phyloP scores from a whole-genome alignment of 345 rosid genomes.

The Moringa oleifera region DNA sequence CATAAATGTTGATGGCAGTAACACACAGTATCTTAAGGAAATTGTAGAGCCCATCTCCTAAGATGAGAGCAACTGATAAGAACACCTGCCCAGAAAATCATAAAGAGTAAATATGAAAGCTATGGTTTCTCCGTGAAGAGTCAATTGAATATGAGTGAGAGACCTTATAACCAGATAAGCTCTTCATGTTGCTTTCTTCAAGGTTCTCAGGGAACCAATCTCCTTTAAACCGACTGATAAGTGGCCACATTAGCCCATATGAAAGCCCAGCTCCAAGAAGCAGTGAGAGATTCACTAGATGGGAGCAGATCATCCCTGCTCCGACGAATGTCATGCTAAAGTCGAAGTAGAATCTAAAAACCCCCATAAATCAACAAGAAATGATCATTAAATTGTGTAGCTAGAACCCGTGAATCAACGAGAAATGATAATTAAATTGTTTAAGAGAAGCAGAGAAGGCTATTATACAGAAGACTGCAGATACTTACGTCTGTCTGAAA shows the following conservation, averaged over 20 bases:
- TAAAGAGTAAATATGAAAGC: too few relatives aligned
- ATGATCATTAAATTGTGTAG: too few relatives aligned
- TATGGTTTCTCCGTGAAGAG: too few relatives aligned
- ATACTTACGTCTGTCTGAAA: conserved; percentile 71
- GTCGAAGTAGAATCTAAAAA: conserved; percentile 75
- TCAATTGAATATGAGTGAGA: too few relatives aligned
- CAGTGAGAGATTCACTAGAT: conserved; percentile 80
- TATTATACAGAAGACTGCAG: neutral
- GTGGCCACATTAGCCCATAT: conserved; percentile 89
- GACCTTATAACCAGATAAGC: conserved; percentile 94
- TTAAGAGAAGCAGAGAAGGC: neutral
- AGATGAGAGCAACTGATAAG: conserved; percentile 72
- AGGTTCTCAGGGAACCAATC: conserved; percentile 63
- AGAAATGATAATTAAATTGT: neutral
- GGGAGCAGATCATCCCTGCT: conserved; percentile 93
- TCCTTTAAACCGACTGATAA: conserved; percentile 59
- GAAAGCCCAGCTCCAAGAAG: conserved; percentile 82
- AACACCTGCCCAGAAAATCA: conserved; percentile 39
- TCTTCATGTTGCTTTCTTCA: conserved; percentile 73
- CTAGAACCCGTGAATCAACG: neutral
- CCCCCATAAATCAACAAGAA: neutral
- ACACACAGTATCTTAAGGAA: conserved; percentile 55
- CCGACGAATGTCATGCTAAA: conserved; percentile 82
- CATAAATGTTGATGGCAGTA: conserved; percentile 44
- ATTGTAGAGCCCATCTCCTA: conserved; percentile 92